Evolutionary conservation across 1,139 yeast genomes (phyloP), one percentile per base, ranked within the genome.

Genomic region (Geotrichum cucujoidarum): DNA sequence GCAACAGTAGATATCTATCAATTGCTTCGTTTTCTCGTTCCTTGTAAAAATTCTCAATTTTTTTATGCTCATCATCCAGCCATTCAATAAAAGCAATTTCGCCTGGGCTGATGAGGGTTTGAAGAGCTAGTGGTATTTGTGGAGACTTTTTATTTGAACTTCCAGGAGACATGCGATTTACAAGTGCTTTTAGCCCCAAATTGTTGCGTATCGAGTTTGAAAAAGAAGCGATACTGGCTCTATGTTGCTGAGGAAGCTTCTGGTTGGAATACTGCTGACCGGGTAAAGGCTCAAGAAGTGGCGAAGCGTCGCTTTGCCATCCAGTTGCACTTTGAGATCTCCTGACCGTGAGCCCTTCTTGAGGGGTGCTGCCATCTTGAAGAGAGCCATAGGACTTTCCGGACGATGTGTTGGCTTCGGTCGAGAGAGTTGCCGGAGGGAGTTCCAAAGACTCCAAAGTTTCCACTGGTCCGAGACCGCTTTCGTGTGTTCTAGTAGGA

Each of bases 11-110:
- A 56, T 77, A 82, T 52, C 90, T 69, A 49, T 78, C 78, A 41
- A 79, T 73, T 0, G 76, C 79, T 36, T 79, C 83, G 29, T 71
- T 71, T 58, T 85, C 94, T 57, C 75, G 79, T 38, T 74, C 78
- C 40, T 63, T 67, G 62, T 75, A 86, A 60, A 86, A 86, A 0
- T 38, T 49, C 43, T 84, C 81, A 10, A 86, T 83, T 60, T 81
- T 83, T 2, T 45, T 52, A 20, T 81, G 69, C 60, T 86, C 81
- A 0, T 57, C 50, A 47, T 83, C 80, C 3, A 85, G 70, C 94
- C 94, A 86, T 1, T 57, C 60, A 16, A 71, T 55, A 55, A 86
- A 87, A 35, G 74, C 76, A 20, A 16, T 18, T 13, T 62, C 60
- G 43, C 69, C 70, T 10, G 71, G 64, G 5, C 63, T 50, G 21